Evolutionary conservation across 2,329 filamentous ascomycete genomes (phyloP).

Genomic region (Alternaria triticimaculans): DNA sequence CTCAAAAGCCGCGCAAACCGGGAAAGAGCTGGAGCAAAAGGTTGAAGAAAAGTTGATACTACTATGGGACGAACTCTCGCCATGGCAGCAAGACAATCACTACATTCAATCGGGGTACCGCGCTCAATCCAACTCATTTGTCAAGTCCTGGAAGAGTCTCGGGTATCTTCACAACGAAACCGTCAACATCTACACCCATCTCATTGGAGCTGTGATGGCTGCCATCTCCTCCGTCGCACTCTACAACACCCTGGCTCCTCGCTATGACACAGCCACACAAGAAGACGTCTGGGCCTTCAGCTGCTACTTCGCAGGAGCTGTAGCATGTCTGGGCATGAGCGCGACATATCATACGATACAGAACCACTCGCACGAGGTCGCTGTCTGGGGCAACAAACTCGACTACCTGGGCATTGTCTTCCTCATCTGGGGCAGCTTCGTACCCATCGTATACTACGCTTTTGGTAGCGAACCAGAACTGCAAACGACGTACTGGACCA

Average conservation of each 20-base stretch:
- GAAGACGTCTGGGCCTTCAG: slow-evolving; percentile 48
- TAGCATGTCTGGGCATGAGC: slow-evolving; percentile 56
- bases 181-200: slow-evolving; percentile 75
- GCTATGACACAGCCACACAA: slow-evolving; percentile 43
- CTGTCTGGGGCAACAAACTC: slow-evolving; percentile 86
- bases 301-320: slow-evolving; percentile 51
- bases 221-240: slow-evolving; percentile 26
- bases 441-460: slow-evolving; percentile 74
- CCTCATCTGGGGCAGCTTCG: slow-evolving; percentile 88
- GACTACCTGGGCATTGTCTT: slow-evolving; percentile 95
- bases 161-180: slow-evolving; percentile 71
- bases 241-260: slow-evolving; percentile 33
- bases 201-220: slow-evolving; percentile 53
- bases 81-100: slow-evolving; percentile 68
- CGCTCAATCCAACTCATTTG: slow-evolving; percentile 66
- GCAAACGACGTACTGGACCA: slow-evolving; percentile 74
- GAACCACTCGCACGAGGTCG: slow-evolving; percentile 82
- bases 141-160: slow-evolving; percentile 63
- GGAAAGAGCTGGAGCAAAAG: slow-evolving; percentile 39
- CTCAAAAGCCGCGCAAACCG: slow-evolving; percentile 19
- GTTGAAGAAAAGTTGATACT: slow-evolving; percentile 58
- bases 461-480: slow-evolving; percentile 68
- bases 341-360: slow-evolving; percentile 82
- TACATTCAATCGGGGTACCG: slow-evolving; percentile 73
- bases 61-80: slow-evolving; percentile 52